phyloP scores from a whole-genome alignment of 768 basidiomycete genomes.

The Tricholoma hemisulphureum region DNA sequence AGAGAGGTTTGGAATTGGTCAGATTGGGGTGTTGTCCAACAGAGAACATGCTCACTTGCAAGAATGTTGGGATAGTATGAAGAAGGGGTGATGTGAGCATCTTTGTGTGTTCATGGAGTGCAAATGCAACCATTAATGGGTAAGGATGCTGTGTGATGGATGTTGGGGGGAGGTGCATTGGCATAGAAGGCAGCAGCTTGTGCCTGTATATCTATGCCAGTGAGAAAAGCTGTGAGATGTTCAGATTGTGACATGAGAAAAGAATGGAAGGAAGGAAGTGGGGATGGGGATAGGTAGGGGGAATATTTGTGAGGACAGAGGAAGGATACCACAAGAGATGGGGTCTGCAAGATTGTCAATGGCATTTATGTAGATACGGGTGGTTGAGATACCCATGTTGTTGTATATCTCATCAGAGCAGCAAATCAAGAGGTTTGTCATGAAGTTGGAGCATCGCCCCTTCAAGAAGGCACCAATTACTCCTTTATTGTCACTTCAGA shows the following conservation, averaged over 20 bases:
- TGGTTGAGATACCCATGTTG: conserved; percentile 15
- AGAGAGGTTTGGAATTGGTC: background rate
- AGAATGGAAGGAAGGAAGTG: background rate
- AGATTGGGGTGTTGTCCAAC: conserved; percentile 19
- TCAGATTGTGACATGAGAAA: background rate
- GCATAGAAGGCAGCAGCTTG: conserved; percentile 1
- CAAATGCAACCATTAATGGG: conserved; percentile 5
- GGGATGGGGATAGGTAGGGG: conserved; percentile 8
- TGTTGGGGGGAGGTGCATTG: background rate
- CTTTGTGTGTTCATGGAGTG: background rate
- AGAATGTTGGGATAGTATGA: conserved; percentile 14
- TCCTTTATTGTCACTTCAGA: conserved; percentile 26
- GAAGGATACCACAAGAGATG: conserved; percentile 18
- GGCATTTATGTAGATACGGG: conserved; percentile 25
- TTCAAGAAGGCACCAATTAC: conserved; percentile 21
- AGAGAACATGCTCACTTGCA: conserved; percentile 11
- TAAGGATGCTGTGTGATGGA: conserved; percentile 1
- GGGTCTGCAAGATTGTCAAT: conserved; percentile 32
- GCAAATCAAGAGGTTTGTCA: conserved; percentile 20
- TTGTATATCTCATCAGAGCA: conserved; percentile 14
- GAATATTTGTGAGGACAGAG: conserved; percentile 10
- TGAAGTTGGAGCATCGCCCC: conserved; percentile 18
- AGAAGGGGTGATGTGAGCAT: conserved; percentile 4
- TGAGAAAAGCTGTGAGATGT: background rate
- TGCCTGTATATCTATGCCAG: background rate